phyloP scores from a whole-genome alignment of 352 stramenopile genomes.

The Pythium scleroteichum region DNA sequence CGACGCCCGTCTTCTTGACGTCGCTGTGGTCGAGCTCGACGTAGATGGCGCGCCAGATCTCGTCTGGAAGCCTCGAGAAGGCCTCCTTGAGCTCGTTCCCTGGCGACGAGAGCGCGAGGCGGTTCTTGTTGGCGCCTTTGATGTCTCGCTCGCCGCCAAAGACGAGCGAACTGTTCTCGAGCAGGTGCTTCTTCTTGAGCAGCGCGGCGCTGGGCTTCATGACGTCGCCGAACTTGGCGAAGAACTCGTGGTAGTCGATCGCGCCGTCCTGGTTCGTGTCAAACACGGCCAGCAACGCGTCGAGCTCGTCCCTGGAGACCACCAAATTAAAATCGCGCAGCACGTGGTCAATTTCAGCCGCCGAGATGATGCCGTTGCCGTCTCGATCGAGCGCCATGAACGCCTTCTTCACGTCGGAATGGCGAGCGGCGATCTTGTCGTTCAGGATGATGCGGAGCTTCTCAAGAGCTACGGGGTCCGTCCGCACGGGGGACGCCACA shows the following conservation, averaged over 20 bases:
- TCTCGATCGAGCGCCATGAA: slow-evolving; percentile 49
- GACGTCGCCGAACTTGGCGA: slow-evolving; percentile 58
- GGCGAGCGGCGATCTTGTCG: slow-evolving; percentile 46
- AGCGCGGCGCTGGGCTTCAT: slow-evolving; percentile 33
- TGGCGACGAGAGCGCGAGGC: slow-evolving; percentile 52
- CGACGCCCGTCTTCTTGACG: slow-evolving; percentile 54
- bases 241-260: slow-evolving; percentile 68
- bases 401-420: slow-evolving; percentile 46
- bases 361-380: slow-evolving; percentile 45
- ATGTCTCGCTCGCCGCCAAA: slow-evolving; percentile 50
- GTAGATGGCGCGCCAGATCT: slow-evolving; percentile 61
- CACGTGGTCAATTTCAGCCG: slow-evolving; percentile 47
- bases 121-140: slow-evolving; percentile 62
- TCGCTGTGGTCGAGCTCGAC: slow-evolving; percentile 68
- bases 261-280: slow-evolving; percentile 40
- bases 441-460: slow-evolving; percentile 63
- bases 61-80: slow-evolving; percentile 58
- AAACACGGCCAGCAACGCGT: slow-evolving; percentile 37
- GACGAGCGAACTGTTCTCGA: slow-evolving; percentile 69
- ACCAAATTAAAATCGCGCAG: slow-evolving; percentile 52
- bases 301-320: slow-evolving; percentile 39
- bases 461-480: slow-evolving; percentile 49
- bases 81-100: slow-evolving; percentile 75
- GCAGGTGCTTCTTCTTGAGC: slow-evolving; percentile 35
- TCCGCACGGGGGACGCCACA: neutral